phyloP scores from a whole-genome alignment of 202 grass and related monocot genomes.

The Miscanthus sacchariflorus region DNA sequence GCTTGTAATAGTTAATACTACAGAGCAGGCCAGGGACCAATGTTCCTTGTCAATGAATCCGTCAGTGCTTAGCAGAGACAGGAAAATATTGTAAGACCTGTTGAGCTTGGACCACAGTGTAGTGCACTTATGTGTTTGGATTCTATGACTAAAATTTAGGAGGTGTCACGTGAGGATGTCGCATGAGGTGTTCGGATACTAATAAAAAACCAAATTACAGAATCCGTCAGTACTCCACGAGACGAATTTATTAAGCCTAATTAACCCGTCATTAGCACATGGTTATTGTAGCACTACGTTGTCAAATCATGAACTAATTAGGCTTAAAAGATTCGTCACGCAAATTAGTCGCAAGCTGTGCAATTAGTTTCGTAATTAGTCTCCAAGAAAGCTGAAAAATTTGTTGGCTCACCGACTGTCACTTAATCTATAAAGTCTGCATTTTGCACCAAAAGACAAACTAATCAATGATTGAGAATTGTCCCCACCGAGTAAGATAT shows the following conservation, averaged over 20 bases:
- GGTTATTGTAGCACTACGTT: no score
- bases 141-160: no score
- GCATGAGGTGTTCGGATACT: no score
- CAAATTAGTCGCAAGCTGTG: no score
- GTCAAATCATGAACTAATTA: no score
- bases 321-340: no score
- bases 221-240: no score
- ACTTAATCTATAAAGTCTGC: slow-evolving; percentile 44
- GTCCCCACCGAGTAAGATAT: slow-evolving; percentile 50
- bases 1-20: slow-evolving; percentile 27
- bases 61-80: background rate
- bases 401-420: slow-evolving; percentile 27
- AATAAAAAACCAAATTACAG: no score
- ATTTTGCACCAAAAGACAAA: slow-evolving; percentile 32
- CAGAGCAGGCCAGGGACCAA: slow-evolving; percentile 39
- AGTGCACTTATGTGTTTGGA: background rate
- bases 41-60: slow-evolving; percentile 27
- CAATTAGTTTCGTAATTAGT: no score
- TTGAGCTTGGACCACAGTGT: slow-evolving; percentile 48
- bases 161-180: no score
- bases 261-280: no score
- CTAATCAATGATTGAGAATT: slow-evolving; percentile 48
- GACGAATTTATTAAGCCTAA: no score
- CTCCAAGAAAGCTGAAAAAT: slow-evolving; percentile 13
- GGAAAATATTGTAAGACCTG: slow-evolving; percentile 45